These are phyloP conservation scores for Phialocephala subalpina DNA, from an alignment of 2,329 filamentous ascomycete genomes.

Conservation along the genomic window DNA sequence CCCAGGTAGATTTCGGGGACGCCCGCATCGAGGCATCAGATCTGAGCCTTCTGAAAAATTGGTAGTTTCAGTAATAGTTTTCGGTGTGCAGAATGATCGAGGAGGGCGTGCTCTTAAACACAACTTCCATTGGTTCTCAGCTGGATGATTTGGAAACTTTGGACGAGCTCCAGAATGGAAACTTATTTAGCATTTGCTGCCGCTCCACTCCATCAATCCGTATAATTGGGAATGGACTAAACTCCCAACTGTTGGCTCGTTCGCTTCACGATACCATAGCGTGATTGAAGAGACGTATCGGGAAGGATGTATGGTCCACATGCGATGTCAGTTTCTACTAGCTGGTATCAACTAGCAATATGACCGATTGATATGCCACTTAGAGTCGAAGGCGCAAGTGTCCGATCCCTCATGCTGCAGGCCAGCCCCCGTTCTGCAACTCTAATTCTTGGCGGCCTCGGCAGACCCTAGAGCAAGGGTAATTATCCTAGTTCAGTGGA, in stretches of 20 bases:
- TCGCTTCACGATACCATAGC: background rate
- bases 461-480: slow-evolving; percentile 4
- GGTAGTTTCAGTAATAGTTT: background rate
- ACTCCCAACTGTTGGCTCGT: background rate
- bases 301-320: background rate
- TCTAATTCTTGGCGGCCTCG: slow-evolving; percentile 21
- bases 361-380: background rate
- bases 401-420: background rate
- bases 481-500: background rate
- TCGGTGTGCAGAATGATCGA: background rate
- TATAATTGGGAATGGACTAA: background rate
- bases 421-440: slow-evolving; percentile 8
- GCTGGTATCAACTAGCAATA: background rate
- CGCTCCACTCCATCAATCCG: background rate
- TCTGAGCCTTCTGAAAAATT: background rate
- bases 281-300: slow-evolving; percentile 10
- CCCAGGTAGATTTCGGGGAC: background rate
- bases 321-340: background rate
- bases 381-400: background rate
- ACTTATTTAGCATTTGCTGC: slow-evolving; percentile 7
- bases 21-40: slow-evolving; percentile 1
- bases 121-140: background rate
- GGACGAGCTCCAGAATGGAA: background rate
- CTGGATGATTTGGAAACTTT: background rate
- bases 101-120: slow-evolving; percentile 3